Evolutionary conservation across 352 stramenopile genomes (phyloP), one percentile per base, ranked within the genome.

Genomic region (Aphanomyces stellatus): DNA sequence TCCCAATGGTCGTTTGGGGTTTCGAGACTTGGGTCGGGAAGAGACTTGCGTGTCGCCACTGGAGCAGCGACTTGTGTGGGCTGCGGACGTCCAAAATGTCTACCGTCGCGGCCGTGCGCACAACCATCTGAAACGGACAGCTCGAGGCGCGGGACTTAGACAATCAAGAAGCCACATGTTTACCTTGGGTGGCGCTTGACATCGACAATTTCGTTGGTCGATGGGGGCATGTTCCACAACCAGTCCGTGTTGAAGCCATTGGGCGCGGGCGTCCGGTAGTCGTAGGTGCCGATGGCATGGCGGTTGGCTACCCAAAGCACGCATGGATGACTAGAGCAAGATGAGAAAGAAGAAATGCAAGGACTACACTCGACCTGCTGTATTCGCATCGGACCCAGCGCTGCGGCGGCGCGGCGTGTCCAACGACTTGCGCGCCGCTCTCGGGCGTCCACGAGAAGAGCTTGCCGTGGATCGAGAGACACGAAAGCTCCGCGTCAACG

Each of bases 71-170:
- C 40, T 87, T 77, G 11, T 57, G 75, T 17, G 74, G 63, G 77
- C 90, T 93, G 30, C 84, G 78, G 70, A 65, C 80, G 53, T 93
- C 84, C 0, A 93, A 37, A 17, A 93, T 51, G 59, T 93, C 82
- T 30, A 91, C 68, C 4, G 84, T 86, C 10, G 86, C 70, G 11
- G 74, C 75, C 6, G 84, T 88, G 6, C 76, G 79, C n/a, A 91
- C 71, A 30, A 86, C 65, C 31, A 89, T 79, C 60, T 93, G 82
- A 59, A 90, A 93, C 0, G 84, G 82, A 24, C 74, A 81, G 33
- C 80, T 93, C 33, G 40, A 19, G 1, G 15, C 42, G 7, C 37
- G 7, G 19, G 35, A 19, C 6, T n/a, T 0, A 60, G 31, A 51
- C n/a, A n/a, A n/a, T n/a, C n/a, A n/a, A n/a, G n/a, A n/a, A n/a